Conservation (phyloP, 495 filamentous ascomycete genomes). For the Pyrenopolyporus hunteri region DNA sequence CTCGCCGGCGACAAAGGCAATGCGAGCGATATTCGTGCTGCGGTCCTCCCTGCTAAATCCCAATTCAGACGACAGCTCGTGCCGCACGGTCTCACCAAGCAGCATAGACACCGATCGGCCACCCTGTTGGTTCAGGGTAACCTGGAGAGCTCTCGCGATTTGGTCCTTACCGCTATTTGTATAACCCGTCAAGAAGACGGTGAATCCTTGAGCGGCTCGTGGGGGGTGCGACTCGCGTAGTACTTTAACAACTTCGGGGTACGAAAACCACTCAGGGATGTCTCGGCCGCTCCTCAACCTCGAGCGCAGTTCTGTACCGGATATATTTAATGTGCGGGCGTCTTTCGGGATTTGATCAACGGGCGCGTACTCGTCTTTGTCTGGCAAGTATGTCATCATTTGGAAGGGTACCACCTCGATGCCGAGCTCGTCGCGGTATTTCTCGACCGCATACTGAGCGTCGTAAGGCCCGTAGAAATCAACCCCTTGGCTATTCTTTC, state of each 20-base stretch:
- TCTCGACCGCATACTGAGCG: conserved; percentile 96
- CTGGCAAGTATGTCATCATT: conserved; percentile 98
- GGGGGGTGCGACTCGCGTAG: conserved; percentile 93
- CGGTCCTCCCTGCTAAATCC: conserved; percentile 94
- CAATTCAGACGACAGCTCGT: conserved; percentile 91
- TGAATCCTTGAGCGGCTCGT: conserved; percentile 90
- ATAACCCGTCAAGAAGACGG: conserved; percentile 96
- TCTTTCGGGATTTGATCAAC: conserved; percentile 85
- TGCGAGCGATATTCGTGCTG: conserved; percentile 93
- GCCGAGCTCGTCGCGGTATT: conserved; percentile 92
- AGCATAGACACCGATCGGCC: conserved; percentile 93
- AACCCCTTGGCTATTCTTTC: conserved; percentile 92
- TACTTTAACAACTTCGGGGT: conserved; percentile 96
- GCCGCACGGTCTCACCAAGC: conserved; percentile 91
- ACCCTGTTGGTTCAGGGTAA: conserved; percentile 97
- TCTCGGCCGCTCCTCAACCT: conserved; percentile 87
- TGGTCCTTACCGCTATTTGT: conserved; percentile 96
- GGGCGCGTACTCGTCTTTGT: conserved; percentile 93
- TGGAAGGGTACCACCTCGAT: conserved; percentile 99
- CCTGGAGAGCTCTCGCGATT: conserved; percentile 92
- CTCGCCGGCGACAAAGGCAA: conserved; percentile 94
- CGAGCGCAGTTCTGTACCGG: conserved; percentile 90
- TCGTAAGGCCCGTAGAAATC: conserved; percentile 99
- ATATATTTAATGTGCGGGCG: conserved; percentile 92
- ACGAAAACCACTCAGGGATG: conserved; percentile 99